phyloP scores from a whole-genome alignment of 371 early-diverging fungal species.

The Choanephora cucurbitarum region DNA sequence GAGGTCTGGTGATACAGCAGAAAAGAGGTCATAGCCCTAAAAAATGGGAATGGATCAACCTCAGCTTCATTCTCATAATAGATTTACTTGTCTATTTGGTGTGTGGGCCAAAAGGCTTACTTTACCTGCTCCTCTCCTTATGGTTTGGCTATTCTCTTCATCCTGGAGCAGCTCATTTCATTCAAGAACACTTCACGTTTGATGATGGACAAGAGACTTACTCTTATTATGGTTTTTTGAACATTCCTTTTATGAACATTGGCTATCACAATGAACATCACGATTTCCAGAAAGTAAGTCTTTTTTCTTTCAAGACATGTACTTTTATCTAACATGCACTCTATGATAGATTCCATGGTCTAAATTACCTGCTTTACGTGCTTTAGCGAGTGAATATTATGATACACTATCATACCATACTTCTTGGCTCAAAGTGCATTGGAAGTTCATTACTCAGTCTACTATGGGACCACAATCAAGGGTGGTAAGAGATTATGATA shows the following conservation, averaged over 20 bases:
- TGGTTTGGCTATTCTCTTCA: conserved; percentile 92
- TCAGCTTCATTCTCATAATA: conserved; percentile 60
- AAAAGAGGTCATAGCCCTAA: conserved; percentile 63
- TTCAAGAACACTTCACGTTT: conserved; percentile 97
- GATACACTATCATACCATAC: conserved; percentile 80
- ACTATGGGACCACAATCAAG: conserved; percentile 84
- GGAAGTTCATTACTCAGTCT: conserved; percentile 75
- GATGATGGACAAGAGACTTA: conserved; percentile 96
- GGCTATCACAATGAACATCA: conserved; percentile 98
- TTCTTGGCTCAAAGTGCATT: conserved; percentile 87
- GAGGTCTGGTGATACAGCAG: conserved; percentile 74
- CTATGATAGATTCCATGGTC: conserved; percentile 81
- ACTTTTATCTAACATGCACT: no score
- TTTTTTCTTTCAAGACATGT: background rate
- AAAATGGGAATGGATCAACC: conserved; percentile 83
- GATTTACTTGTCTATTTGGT: conserved; percentile 59
- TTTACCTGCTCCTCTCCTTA: conserved; percentile 79
- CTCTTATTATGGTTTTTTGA: conserved; percentile 94
- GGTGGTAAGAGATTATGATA: conserved; percentile 71
- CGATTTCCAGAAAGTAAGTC: conserved; percentile 78
- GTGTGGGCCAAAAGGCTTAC: conserved; percentile 70
- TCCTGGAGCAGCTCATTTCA: conserved; percentile 96
- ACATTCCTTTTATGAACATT: conserved; percentile 82
- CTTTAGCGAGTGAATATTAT: conserved; percentile 90
- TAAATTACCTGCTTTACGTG: conserved; percentile 76